Base-by-base conservation (phyloP, 306 rosid genomes). In the Vigna reflexopilosa region DNA sequence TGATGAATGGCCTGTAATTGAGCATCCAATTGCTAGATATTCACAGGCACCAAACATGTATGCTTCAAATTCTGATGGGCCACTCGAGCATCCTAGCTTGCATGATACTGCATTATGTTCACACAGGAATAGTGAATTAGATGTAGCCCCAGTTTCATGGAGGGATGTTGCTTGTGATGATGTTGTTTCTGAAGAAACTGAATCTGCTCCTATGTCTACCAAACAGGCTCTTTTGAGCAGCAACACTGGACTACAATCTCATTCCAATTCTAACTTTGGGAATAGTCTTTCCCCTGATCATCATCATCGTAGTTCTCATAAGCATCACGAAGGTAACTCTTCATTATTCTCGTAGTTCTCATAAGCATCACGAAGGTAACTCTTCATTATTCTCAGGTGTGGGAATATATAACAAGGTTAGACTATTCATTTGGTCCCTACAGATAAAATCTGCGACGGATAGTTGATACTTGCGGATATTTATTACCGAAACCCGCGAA, bases 1-100 rank as follows among this genome's bases (percentile, higher is more conserved):
- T 67, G 88, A 83, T 15, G 85, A 85, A 28, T 72, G 88, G 88
- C 87, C 87, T 69, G 80, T 68, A 83, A 76, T 67, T 75, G 91
- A 86, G 75, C 88, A 83, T 40, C 84, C 86, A 66, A 50, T 47
- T n/a, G 64, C 80, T 68, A 70, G 73, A 56, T 48, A 64, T 70
- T 72, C 83, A 49, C 72, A 72, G 34, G 42, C 8, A 44, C 68
- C 17, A 32, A 72, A 79, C 56, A 54, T 66, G 55, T 77, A 72
- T 52, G 34, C 75, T 42, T 81, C 78, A 54, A 86, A 80, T 72
- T 79, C 70, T 49, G 65, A 81, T 8, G 61, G 66, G 36, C 67
- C 57, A 57, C n/a, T 67, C 22, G 81, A 77, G 55, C 73, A 63
- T 64, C 73, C 83, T 75, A 79, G 71, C 77, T 26, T 40, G 22